These are phyloP conservation scores for Epichloe coenophiala DNA, from an alignment of 2,329 filamentous ascomycete species.

Conservation along the genomic window DNA sequence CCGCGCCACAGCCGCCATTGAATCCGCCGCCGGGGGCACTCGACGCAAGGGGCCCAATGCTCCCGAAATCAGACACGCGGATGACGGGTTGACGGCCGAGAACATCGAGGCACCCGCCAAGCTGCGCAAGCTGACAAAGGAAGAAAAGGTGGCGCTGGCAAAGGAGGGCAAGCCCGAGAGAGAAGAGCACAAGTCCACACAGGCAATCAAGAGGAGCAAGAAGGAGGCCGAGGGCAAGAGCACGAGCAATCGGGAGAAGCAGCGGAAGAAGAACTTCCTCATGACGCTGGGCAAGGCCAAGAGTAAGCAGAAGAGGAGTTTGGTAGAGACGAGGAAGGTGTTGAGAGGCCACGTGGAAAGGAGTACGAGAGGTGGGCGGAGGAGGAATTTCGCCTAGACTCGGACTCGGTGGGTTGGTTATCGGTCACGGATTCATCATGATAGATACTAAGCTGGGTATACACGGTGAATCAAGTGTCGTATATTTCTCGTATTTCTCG, in stretches of 20 bases:
- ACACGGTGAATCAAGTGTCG: too few relatives aligned
- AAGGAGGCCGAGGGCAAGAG: constrained; percentile 86
- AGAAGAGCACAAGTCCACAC: constrained; percentile 71
- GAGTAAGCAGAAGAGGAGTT: constrained; percentile 85
- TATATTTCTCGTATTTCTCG: too few relatives aligned
- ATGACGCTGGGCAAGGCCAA: constrained; percentile 98
- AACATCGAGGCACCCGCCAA: constrained; percentile 80
- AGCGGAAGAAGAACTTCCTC: constrained; percentile 92
- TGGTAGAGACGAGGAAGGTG: constrained; percentile 72
- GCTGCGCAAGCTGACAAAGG: constrained; percentile 74
- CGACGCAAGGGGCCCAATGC: constrained; percentile 35
- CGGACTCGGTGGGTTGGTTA: background rate
- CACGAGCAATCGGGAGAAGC: constrained; percentile 94
- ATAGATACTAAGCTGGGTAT: too few relatives aligned
- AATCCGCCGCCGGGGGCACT: constrained; percentile 40
- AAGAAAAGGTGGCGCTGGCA: constrained; percentile 74
- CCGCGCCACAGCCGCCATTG: constrained; percentile 57
- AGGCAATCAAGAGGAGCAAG: constrained; percentile 72
- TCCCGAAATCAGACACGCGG: constrained; percentile 48
- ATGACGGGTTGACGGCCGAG: constrained; percentile 80
- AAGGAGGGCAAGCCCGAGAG: constrained; percentile 69
- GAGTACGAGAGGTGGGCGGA: constrained; percentile 70
- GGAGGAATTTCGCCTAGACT: constrained; percentile 45
- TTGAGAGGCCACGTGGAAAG: constrained; percentile 71
- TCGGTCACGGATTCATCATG: background rate